Evolutionary conservation across 1,284 basidiomycete species (phyloP).

Genomic region (Pseudozyma thailandica): DNA sequence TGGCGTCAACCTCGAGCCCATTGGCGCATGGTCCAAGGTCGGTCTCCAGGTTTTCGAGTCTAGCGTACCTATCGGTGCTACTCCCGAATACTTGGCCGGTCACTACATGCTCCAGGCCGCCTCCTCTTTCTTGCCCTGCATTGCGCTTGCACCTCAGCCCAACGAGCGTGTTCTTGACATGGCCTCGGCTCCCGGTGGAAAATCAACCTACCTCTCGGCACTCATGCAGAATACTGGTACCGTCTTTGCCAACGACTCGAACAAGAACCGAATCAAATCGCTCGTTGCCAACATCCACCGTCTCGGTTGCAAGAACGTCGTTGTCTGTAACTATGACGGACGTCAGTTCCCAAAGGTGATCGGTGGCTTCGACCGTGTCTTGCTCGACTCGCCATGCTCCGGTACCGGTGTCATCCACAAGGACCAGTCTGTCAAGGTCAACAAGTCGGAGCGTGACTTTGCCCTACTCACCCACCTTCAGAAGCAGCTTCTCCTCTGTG

Average conservation of each 20-base stretch:
- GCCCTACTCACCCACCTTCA: constrained; percentile 89
- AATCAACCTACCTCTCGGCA: constrained; percentile 77
- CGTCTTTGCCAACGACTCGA: constrained; percentile 97
- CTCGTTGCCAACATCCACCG: constrained; percentile 96
- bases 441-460: constrained; percentile 97
- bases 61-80: constrained; percentile 89
- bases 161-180: constrained; percentile 96
- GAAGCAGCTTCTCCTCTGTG: constrained; percentile 97
- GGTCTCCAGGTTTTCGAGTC: constrained; percentile 98
- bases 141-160: constrained; percentile 91
- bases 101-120: constrained; percentile 99
- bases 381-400: constrained; percentile 96
- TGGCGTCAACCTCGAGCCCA: constrained; percentile 90
- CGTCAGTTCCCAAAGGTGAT: constrained; percentile 99
- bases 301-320: constrained; percentile 96
- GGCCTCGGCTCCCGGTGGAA: constrained; percentile 98
- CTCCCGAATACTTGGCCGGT: constrained; percentile 97
- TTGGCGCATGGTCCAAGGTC: constrained; percentile 98
- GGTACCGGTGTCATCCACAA: constrained; percentile 99
- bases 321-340: constrained; percentile 96
- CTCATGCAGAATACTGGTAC: constrained; percentile 96
- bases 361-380: constrained; percentile 95
- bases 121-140: constrained; percentile 98
- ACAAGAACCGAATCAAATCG: constrained; percentile 94
- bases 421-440: constrained; percentile 95